A percentile compares a stretch with the other conserved stretches of the same genome.
These are phyloP conservation scores for Leonotis leonurus DNA, from an alignment of 257 asterid species.

Conservation along the genomic window DNA sequence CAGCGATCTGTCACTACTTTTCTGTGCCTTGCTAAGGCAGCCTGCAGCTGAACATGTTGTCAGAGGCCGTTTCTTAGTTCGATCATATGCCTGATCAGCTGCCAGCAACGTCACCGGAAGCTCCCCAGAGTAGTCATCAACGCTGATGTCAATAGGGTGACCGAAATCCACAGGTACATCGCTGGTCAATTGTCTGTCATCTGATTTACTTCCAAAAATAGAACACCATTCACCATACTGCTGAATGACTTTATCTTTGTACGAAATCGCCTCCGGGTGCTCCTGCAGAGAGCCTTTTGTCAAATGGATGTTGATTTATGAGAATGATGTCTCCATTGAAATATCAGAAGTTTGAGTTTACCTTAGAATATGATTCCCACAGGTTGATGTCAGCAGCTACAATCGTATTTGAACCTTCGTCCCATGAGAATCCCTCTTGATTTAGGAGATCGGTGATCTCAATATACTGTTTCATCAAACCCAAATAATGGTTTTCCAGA, in stretches of 20 bases:
- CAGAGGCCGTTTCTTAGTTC: conserved; percentile 15
- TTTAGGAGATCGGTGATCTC: conserved; percentile 30
- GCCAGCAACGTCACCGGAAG: conserved; percentile 16
- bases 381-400: conserved; percentile 19
- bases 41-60: not conserved
- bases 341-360: not conserved
- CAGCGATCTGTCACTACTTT: conserved; percentile 10
- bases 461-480: conserved; percentile 29
- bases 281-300: conserved; percentile 25
- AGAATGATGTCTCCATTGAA: not conserved
- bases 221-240: conserved; percentile 14
- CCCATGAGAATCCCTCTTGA: conserved; percentile 34
- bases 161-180: conserved; percentile 15
- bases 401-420: conserved; percentile 20
- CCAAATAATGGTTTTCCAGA: conserved; percentile 20
- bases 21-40: conserved; percentile 17
- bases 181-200: conserved; percentile 12
- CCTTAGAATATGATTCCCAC: conserved; percentile 30
- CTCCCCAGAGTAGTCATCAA: conserved; percentile 22
- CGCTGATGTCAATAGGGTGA: not conserved
- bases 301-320: not conserved
- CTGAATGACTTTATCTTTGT: conserved; percentile 18
- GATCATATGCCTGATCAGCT: conserved; percentile 6
- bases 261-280: conserved; percentile 17
- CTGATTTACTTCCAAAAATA: conserved; percentile 22